Base-by-base conservation (phyloP, 345 rosid genomes). In the Populus tremula region DNA sequence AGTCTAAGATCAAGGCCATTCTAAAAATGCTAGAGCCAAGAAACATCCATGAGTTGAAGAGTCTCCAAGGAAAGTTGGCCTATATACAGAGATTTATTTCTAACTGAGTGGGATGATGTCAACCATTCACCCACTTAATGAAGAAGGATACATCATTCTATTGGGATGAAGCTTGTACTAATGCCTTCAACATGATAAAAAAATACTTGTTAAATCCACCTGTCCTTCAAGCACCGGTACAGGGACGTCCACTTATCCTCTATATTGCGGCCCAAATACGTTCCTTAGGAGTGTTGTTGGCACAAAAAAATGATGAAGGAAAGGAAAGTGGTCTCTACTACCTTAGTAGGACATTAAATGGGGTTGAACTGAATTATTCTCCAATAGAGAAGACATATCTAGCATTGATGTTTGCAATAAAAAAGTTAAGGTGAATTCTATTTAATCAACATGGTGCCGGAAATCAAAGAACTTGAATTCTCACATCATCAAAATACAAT, bases 1-100 rank as follows among this genome's bases (percentile, higher is more conserved):
- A 50, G 6, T 56, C 67, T 5, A 78, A 78, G 5, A 54, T 78
- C 1, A 11, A 78, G 0, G 77, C n/a, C 1, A 78, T 72, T 11
- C 1, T 54, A 8, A 45, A 67, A 11, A 73, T 73, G 61, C 63
- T 36, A 0, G 29, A 49, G 23, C 72, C 43, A 1, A 20, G 47
- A 17, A 72, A 72, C 14, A 6, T 72, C 6, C 36, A 72, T 35
- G 43, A 72, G 9, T 18, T 78, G 5, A 11, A 50, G 8, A 67
- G 78, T 12, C 27, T 75, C 2, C 65, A 65, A 47, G 72, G 64
- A 50, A 50, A 75, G 12, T 38, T 38, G 8, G 39, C 39, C 39
- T 38, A 38, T 38, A 38, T 38, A 38, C 39, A 8, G 2, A 38
- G 39, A 38, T 38, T 38, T 38, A 38, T 38, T 38, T 38, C 39